Conservation (phyloP, 345 rosid species). For the Anastatica hierochuntica region DNA sequence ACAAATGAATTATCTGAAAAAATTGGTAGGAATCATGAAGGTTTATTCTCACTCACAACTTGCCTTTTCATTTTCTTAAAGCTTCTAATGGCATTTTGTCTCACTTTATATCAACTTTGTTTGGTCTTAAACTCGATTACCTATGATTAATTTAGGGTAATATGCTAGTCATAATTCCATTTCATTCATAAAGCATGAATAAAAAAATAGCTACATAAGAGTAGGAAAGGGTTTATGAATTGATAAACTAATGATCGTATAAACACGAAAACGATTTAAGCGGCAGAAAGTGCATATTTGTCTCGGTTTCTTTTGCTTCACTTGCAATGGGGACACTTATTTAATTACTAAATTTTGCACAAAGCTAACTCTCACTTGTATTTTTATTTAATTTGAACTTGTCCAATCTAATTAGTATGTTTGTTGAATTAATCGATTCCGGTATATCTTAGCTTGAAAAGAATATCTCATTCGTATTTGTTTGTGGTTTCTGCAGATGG, state of each 20-base stretch:
- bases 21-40: constrained; percentile 17
- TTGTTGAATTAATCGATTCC: not conserved
- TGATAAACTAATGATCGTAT: constrained; percentile 13
- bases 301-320: constrained; percentile 4
- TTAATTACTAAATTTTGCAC: not conserved
- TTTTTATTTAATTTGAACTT: not conserved
- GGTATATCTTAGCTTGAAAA: not conserved
- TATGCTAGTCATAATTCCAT: constrained; percentile 7
- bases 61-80: constrained; percentile 14
- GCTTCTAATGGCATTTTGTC: constrained; percentile 14
- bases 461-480: too few species aligned
- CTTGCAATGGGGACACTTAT: not conserved
- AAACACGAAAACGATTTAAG: constrained; percentile 18
- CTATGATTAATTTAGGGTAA: constrained; percentile 8
- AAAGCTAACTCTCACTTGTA: not conserved
- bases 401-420: not conserved
- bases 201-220: constrained; percentile 4
- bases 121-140: constrained; percentile 5
- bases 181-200: not conserved
- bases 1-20: not conserved
- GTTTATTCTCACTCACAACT: constrained; percentile 14
- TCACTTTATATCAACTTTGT: constrained; percentile 17
- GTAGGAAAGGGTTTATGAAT: constrained; percentile 1
- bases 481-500: too few species aligned
- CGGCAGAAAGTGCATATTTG: constrained; percentile 13